Evolutionary conservation across 768 basidiomycete species (phyloP).

Genomic region (Calocera cornea): DNA sequence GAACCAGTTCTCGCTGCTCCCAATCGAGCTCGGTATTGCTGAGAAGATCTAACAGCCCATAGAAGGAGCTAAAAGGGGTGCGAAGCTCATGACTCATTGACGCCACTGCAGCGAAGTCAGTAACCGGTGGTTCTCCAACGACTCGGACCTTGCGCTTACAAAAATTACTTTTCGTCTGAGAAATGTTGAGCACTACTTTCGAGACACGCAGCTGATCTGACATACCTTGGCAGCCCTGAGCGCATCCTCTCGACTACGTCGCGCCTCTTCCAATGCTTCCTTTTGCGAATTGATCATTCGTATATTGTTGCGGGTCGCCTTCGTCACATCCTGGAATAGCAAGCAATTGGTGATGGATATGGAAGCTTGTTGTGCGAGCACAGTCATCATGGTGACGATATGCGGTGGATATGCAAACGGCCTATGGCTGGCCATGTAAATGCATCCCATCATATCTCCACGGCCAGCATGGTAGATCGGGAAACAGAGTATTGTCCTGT

Average conservation of each 20-base stretch:
- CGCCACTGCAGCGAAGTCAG: constrained; percentile 27
- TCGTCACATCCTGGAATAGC: constrained; percentile 60
- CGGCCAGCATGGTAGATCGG: constrained; percentile 57
- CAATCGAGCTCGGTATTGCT: constrained; percentile 56
- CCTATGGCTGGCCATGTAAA: constrained; percentile 53
- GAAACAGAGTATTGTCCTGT: constrained; percentile 51
- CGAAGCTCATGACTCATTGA: constrained; percentile 68
- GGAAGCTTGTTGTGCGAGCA: constrained; percentile 60
- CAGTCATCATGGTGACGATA: constrained; percentile 45
- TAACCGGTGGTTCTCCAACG: too few species aligned
- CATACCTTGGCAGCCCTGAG: constrained; percentile 56
- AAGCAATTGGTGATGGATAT: constrained; percentile 63
- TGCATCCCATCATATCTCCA: constrained; percentile 58
- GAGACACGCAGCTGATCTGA: neutral
- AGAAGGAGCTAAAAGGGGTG: constrained; percentile 69
- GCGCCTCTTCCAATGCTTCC: constrained; percentile 54
- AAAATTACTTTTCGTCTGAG: constrained; percentile 64
- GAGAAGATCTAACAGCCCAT: constrained; percentile 60
- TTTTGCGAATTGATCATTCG: constrained; percentile 64
- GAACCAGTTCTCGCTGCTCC: constrained; percentile 59
- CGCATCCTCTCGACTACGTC: constrained; percentile 57
- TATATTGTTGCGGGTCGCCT: constrained; percentile 58
- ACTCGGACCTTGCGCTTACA: neutral
- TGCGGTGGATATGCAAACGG: constrained; percentile 40
- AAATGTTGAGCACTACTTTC: neutral